A percentile compares a stretch with the other conserved stretches of the same genome.
Conservation (phyloP, 1,284 basidiomycete genomes). For the Salmacisia buchloeana region DNA sequence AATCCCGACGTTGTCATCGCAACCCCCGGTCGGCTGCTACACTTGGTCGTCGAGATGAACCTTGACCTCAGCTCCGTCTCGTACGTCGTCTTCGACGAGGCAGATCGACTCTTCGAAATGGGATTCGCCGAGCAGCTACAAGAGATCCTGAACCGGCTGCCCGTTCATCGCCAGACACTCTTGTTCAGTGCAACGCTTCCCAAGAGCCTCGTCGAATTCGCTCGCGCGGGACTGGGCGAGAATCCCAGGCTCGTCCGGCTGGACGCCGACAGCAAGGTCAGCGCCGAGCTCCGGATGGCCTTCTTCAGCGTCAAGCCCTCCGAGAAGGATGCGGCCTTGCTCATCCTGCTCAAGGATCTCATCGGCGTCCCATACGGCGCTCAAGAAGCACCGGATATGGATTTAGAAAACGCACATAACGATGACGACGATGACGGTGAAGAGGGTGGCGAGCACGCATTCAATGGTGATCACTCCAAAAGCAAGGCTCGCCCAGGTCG, state of each 20-base stretch:
- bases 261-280: slow-evolving; percentile 93
- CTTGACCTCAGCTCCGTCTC: slow-evolving; percentile 81
- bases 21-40: slow-evolving; percentile 91
- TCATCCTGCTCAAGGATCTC: slow-evolving; percentile 77
- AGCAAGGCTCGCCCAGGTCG: slow-evolving; percentile 18
- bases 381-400: slow-evolving; percentile 21
- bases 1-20: slow-evolving; percentile 71
- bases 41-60: slow-evolving; percentile 94
- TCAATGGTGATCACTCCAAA: slow-evolving; percentile 22
- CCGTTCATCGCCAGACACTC: slow-evolving; percentile 78
- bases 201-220: slow-evolving; percentile 91
- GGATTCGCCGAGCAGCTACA: slow-evolving; percentile 87
- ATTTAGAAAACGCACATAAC: slow-evolving; percentile 37
- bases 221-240: slow-evolving; percentile 80
- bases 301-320: slow-evolving; percentile 88
- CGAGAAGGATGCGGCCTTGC: slow-evolving; percentile 89
- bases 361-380: slow-evolving; percentile 68
- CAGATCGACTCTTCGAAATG: slow-evolving; percentile 94
- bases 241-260: slow-evolving; percentile 91
- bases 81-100: slow-evolving; percentile 95
- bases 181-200: slow-evolving; percentile 95
- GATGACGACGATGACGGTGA: slow-evolving; percentile 34
- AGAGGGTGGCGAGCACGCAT: slow-evolving; percentile 18
- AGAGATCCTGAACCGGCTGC: slow-evolving; percentile 84
- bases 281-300: slow-evolving; percentile 81